These are phyloP conservation scores for Pinus taeda DNA, from an alignment of 75 land plant genomes.

Conservation along the genomic window DNA sequence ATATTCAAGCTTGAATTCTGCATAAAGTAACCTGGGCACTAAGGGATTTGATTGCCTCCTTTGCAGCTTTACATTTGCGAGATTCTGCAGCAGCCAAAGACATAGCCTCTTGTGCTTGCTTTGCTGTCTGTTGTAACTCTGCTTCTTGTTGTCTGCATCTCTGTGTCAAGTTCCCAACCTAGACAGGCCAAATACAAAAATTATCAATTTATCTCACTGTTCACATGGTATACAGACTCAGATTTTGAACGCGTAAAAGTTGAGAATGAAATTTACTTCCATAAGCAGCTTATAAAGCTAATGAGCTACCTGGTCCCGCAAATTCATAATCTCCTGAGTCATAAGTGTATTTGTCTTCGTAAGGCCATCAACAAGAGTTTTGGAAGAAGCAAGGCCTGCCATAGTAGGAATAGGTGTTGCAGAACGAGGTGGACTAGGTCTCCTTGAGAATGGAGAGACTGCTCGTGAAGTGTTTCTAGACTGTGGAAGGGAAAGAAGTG, in stretches of 20 bases:
- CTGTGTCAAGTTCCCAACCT: constrained; percentile 64
- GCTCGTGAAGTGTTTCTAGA: constrained; percentile 28
- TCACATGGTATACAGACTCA: neutral
- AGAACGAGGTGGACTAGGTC: constrained; percentile 69
- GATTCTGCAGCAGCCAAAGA: constrained; percentile 68
- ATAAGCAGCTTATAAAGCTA: neutral
- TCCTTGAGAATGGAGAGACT: constrained; percentile 60
- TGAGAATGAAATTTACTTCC: neutral
- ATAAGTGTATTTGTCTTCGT: constrained; percentile 70
- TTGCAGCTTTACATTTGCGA: constrained; percentile 70
- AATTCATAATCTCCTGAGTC: constrained; percentile 50
- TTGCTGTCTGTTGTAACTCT: constrained; percentile 50
- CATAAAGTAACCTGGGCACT: constrained; percentile 57
- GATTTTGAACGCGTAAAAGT: neutral
- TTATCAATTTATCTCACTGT: neutral
- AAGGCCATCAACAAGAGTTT: constrained; percentile 64
- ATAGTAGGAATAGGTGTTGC: constrained; percentile 36
- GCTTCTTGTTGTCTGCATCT: constrained; percentile 59
- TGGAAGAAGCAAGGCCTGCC: constrained; percentile 47
- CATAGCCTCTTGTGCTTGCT: constrained; percentile 59
- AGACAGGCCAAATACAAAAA: constrained; percentile 3
- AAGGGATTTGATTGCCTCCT: constrained; percentile 82
- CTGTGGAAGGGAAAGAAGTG: constrained; percentile 31
- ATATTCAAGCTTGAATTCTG: too few relatives aligned
- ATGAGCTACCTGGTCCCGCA: constrained; percentile 49